Conservation (phyloP, 2,329 filamentous ascomycete species). For the Trichoderma guizhouense region DNA sequence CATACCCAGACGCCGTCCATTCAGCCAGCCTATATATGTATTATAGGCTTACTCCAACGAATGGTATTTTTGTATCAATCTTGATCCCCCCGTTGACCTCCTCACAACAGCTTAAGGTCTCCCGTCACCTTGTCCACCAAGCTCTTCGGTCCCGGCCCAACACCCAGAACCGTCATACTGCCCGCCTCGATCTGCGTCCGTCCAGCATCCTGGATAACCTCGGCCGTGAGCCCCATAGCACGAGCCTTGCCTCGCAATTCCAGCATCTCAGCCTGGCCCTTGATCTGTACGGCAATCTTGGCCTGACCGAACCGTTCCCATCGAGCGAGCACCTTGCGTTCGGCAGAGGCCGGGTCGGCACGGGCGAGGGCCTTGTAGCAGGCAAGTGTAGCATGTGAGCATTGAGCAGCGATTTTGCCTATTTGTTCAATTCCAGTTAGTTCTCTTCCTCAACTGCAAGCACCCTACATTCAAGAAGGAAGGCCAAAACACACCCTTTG, state of each 20-base stretch:
- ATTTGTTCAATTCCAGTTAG: not conserved
- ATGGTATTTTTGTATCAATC: not conserved
- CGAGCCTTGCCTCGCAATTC: conserved; percentile 72
- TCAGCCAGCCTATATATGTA: not conserved
- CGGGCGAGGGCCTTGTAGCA: conserved; percentile 84
- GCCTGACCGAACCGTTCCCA: conserved; percentile 88
- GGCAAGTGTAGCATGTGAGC: conserved; percentile 90
- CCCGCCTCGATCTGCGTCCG: conserved; percentile 94
- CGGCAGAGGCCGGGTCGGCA: conserved; percentile 51
- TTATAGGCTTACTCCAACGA: not conserved
- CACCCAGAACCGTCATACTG: conserved; percentile 86
- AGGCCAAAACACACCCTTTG: conserved; percentile 65
- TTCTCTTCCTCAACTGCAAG: not conserved
- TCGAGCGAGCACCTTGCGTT: conserved; percentile 65
- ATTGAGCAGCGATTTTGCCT: conserved; percentile 95
- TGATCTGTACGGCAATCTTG: conserved; percentile 89
- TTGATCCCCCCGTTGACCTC: not conserved
- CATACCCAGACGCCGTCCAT: conserved; percentile 7
- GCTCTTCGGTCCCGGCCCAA: conserved; percentile 78
- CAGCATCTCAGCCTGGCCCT: conserved; percentile 79
- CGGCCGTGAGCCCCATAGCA: conserved; percentile 79
- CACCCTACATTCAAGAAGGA: not conserved
- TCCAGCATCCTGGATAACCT: conserved; percentile 92
- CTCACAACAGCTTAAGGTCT: conserved; percentile 73
- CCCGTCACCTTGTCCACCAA: conserved; percentile 84